These are phyloP conservation scores for Nannochloris sp. DNA, from an alignment of 139 green algal genomes.

Conservation along the genomic window DNA sequence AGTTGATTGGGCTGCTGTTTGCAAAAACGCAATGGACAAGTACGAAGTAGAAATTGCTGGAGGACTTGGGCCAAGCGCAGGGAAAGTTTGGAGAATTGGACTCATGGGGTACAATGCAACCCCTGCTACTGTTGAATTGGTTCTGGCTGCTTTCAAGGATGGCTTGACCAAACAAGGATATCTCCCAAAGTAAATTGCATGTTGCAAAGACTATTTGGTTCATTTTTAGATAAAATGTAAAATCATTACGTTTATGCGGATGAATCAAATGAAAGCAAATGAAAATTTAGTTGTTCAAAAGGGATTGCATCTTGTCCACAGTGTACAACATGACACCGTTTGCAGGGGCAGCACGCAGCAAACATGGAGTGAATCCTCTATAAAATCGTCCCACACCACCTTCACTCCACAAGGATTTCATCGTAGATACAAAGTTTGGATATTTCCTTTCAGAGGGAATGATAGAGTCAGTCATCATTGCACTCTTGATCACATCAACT, in stretches of 20 bases:
- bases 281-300: neutral
- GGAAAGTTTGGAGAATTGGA: slow-evolving; percentile 75
- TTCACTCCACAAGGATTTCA: slow-evolving; percentile 60
- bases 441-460: slow-evolving; percentile 56
- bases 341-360: slow-evolving; percentile 75
- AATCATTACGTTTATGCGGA: neutral
- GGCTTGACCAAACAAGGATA: slow-evolving; percentile 71
- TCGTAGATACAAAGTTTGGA: slow-evolving; percentile 43
- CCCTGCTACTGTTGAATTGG: slow-evolving; percentile 66
- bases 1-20: slow-evolving; percentile 64
- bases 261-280: slow-evolving; percentile 3
- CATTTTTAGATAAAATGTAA: neutral
- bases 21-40: slow-evolving; percentile 76
- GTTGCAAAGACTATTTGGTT: slow-evolving; percentile 5
- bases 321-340: slow-evolving; percentile 52
- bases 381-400: slow-evolving; percentile 81
- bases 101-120: slow-evolving; percentile 83
- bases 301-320: slow-evolving; percentile 9
- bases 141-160: slow-evolving; percentile 69
- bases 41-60: slow-evolving; percentile 63
- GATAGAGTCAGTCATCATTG: slow-evolving; percentile 83
- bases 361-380: slow-evolving; percentile 82
- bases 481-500: slow-evolving; percentile 83
- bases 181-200: slow-evolving; percentile 35
- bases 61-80: slow-evolving; percentile 65